Base-by-base conservation (phyloP, 345 rosid genomes). In the Raphanus sativus region DNA sequence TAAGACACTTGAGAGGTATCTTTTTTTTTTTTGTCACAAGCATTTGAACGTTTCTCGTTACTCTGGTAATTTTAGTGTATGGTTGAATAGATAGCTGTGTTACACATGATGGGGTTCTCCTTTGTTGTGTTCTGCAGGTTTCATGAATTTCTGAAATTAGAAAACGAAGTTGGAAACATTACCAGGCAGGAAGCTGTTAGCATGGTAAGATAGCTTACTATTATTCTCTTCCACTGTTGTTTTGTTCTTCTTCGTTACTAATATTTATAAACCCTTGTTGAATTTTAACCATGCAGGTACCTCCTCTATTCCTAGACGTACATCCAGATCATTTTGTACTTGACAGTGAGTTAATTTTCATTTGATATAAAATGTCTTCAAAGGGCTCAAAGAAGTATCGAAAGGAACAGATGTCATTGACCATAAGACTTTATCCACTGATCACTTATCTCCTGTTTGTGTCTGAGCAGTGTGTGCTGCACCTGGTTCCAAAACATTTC, bases 121-220 rank as follows among this genome's bases (percentile, higher is more conserved):
- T 11, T 62, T 50, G 38, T 13, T 13, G 45, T 0, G 0, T 16
- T 62, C 48, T 80, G 75, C 86, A 91, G 99, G 91, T 92, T 92
- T 76, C 99, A 95, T 79, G 91, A 91, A 83, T 95, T 95, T 82
- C 76, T 95, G 42, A 92, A 95, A 87, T 87, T 92, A 69, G 98
- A 91, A 86, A 91, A 91, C 84, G 99, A 95, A 87, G 89, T 86
- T 24, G 98, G 98, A 70, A 95, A 92, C 85, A 91, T 95, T 67
- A 95, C 94, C 48, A 87, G 99, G 75, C 99, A 95, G 82, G 97
- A 92, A 81, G 91, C 99, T 71, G 99, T 92, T 70, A 92, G 99
- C 86, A 95, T 92, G 96, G 98, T 95, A 26, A 21, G 65, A 17
- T 70, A 28, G 28, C 71, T 77, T 38, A 54, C 13, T 54, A 28